Conservation (phyloP, 2,329 filamentous ascomycete genomes). For the Colletotrichum sidae region DNA sequence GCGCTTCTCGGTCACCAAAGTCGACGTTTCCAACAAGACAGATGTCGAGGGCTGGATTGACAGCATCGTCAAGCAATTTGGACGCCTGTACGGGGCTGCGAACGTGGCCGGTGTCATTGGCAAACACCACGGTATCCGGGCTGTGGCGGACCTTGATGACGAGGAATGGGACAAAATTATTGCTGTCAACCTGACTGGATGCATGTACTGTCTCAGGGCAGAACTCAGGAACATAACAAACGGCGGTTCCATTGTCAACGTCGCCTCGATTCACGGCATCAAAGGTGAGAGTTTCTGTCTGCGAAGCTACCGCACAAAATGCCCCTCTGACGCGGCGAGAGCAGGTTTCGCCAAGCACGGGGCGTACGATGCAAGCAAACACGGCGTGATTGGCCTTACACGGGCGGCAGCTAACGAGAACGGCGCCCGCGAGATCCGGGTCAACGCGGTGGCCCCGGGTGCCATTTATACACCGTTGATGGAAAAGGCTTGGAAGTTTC, state of each 20-base stretch:
- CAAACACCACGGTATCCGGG: conserved; percentile 51
- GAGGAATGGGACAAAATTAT: conserved; percentile 62
- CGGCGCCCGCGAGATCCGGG: conserved; percentile 55
- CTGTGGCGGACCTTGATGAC: conserved; percentile 56
- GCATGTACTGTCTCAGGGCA: conserved; percentile 62
- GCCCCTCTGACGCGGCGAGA: conserved; percentile 20
- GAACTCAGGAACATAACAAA: conserved; percentile 57
- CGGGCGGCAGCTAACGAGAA: conserved; percentile 52
- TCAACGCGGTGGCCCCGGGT: conserved; percentile 61
- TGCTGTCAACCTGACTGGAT: conserved; percentile 61
- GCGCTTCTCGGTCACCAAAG: conserved; percentile 44
- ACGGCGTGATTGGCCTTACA: conserved; percentile 52
- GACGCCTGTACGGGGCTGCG: conserved; percentile 64
- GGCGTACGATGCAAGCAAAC: conserved; percentile 54
- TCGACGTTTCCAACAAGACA: conserved; percentile 60
- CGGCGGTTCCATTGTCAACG: conserved; percentile 70
- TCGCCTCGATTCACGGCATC: conserved; percentile 63
- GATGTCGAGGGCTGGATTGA: conserved; percentile 65
- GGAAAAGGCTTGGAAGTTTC: conserved; percentile 54
- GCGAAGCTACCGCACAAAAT: background rate
- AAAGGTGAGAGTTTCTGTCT: conserved; percentile 42
- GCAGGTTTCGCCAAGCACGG: conserved; percentile 47
- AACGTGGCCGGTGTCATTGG: conserved; percentile 67
- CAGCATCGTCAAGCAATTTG: conserved; percentile 59
- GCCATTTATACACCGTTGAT: conserved; percentile 62